phyloP scores from a whole-genome alignment of 225 moss, liverwort and hornwort species.

The Polytrichum commune region DNA sequence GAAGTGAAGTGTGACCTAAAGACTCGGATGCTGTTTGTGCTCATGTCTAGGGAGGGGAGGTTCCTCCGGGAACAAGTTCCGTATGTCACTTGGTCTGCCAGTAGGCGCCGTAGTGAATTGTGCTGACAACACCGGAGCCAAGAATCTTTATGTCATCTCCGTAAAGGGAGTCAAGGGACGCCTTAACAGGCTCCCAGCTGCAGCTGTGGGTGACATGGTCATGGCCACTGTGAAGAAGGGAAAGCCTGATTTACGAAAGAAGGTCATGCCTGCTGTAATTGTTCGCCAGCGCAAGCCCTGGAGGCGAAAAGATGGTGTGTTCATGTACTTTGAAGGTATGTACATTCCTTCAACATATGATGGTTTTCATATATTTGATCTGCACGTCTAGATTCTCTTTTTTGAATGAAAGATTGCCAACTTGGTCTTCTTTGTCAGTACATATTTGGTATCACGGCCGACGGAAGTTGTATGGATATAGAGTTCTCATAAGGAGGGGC shows the following conservation, averaged over 20 bases:
- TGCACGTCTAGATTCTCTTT: too few relatives aligned
- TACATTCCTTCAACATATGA: too few relatives aligned
- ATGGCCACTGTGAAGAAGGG: conserved; percentile 86
- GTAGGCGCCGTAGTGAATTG: conserved; percentile 63
- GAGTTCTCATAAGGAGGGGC: too few relatives aligned
- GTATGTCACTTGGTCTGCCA: conserved; percentile 57
- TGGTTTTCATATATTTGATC: too few relatives aligned
- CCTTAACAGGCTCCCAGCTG: conserved; percentile 73
- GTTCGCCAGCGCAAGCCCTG: conserved; percentile 78
- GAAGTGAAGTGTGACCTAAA: too few relatives aligned
- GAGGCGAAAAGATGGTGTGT: conserved; percentile 80
- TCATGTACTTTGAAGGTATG: conserved; percentile 82
- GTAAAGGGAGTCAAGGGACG: conserved; percentile 76
- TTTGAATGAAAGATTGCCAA: too few relatives aligned
- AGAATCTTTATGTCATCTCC: conserved; percentile 66
- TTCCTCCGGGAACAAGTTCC: conserved; percentile 75
- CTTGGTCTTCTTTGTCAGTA: too few relatives aligned
- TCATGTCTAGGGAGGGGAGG: conserved; percentile 54
- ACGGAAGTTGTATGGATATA: too few relatives aligned
- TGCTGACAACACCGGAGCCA: conserved; percentile 64
- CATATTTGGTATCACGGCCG: too few relatives aligned
- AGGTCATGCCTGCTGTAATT: conserved; percentile 80
- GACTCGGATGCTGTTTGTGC: too few relatives aligned
- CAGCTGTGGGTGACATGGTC: conserved; percentile 78
- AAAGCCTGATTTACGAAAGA: conserved; percentile 68